Evolutionary conservation across 352 stramenopile genomes (phyloP).

Genomic region (Nothophytophthora sp.): DNA sequence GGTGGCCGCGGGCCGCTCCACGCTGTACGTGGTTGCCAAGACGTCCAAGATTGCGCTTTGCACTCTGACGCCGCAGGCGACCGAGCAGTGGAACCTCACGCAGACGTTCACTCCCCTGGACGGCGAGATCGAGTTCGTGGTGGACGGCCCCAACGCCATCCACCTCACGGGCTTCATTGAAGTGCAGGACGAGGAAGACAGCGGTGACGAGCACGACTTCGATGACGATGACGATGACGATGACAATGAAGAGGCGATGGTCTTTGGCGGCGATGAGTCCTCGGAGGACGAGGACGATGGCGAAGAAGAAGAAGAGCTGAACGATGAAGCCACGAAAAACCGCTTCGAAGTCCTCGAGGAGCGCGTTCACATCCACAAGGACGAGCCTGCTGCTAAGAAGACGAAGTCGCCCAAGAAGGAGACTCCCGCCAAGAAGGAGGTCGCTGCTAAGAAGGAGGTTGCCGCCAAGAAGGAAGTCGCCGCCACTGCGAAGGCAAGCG

Average conservation of each 20-base stretch:
- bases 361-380: constrained; percentile 60
- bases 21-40: constrained; percentile 72
- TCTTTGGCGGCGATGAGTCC: constrained; percentile 41
- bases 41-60: constrained; percentile 75
- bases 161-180: constrained; percentile 85
- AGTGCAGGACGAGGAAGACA: constrained; percentile 70
- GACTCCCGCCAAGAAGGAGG: constrained; percentile 28
- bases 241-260: constrained; percentile 67
- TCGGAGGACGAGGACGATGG: constrained; percentile 42
- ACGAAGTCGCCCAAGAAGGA: constrained; percentile 42
- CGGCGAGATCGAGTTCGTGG: constrained; percentile 66
- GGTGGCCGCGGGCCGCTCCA: constrained; percentile 60
- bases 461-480: constrained; percentile 29
- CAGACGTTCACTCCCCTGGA: constrained; percentile 82
- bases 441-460: constrained; percentile 26
- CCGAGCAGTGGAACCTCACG: constrained; percentile 76
- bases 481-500: constrained; percentile 18
- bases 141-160: constrained; percentile 75
- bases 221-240: constrained; percentile 38
- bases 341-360: constrained; percentile 84
- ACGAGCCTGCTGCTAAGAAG: constrained; percentile 31
- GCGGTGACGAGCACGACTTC: constrained; percentile 58
- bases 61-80: constrained; percentile 57
- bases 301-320: constrained; percentile 43
- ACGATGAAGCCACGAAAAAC: constrained; percentile 39